A percentile compares a stretch with the other conserved stretches of the same genome.
Evolutionary conservation across 2,329 filamentous ascomycete genomes (phyloP).

Genomic region (Aspergillus puulaauensis): DNA sequence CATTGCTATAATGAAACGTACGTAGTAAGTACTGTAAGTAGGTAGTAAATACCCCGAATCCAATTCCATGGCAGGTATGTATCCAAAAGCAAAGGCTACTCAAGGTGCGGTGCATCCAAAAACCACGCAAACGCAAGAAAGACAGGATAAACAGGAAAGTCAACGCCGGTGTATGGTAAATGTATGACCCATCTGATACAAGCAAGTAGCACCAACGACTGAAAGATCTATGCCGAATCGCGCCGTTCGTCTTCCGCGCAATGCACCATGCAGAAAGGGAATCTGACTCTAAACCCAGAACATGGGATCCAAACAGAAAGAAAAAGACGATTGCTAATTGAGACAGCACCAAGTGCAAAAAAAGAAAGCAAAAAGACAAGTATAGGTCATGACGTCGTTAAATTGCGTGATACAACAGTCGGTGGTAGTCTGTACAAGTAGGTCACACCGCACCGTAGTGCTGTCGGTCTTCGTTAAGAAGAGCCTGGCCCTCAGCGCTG

Average conservation of each 20-base stretch:
- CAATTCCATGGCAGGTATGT: background rate
- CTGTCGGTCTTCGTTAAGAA: conserved; percentile 28
- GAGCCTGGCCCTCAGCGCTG: conserved; percentile 28
- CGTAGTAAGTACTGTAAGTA: too few species aligned
- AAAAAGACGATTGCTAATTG: background rate
- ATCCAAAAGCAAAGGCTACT: too few species aligned
- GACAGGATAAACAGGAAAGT: background rate
- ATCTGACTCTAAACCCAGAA: background rate
- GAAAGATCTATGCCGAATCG: conserved; percentile 1
- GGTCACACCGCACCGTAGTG: conserved; percentile 37
- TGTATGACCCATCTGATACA: background rate
- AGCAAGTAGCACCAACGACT: background rate
- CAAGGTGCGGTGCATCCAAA: too few species aligned
- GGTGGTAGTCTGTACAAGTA: background rate
- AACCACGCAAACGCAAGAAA: background rate
- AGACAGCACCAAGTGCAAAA: background rate
- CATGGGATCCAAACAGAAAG: background rate
- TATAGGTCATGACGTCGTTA: background rate
- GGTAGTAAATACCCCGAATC: too few species aligned
- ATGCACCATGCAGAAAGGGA: background rate
- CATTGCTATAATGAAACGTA: too few species aligned
- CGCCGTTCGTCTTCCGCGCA: background rate
- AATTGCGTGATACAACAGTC: background rate
- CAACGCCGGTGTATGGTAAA: conserved; percentile 8
- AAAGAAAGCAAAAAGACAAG: background rate